A percentile compares a stretch with the other conserved stretches of the same genome.
These are phyloP conservation scores for Schoenoplectus triqueter DNA, from an alignment of 202 grass and related monocot species.

Conservation along the genomic window DNA sequence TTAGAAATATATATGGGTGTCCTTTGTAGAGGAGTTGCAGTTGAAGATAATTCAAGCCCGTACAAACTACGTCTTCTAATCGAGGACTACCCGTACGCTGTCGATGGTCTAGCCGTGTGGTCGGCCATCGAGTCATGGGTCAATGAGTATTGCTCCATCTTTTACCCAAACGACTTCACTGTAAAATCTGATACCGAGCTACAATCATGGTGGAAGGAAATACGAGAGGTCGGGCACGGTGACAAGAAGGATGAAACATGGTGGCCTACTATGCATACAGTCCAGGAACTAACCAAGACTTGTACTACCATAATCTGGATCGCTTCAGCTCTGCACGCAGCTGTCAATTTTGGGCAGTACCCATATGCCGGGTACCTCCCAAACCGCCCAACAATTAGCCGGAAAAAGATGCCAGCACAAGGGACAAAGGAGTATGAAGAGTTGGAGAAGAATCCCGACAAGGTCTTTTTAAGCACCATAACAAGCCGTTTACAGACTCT, in stretches of 20 bases:
- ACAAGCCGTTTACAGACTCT: constrained; percentile 47
- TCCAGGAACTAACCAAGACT: constrained; percentile 36
- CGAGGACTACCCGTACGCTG: constrained; percentile 65
- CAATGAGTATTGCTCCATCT: constrained; percentile 41
- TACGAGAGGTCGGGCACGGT: constrained; percentile 42
- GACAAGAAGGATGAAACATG: constrained; percentile 48
- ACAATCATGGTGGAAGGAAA: constrained; percentile 57
- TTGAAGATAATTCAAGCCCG: constrained; percentile 45
- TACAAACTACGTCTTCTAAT: constrained; percentile 43
- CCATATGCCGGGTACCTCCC: constrained; percentile 57
- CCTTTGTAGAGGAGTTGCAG: constrained; percentile 47
- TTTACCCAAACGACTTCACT: constrained; percentile 35
- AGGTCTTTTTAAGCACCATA: constrained; percentile 42
- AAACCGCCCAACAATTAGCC: constrained; percentile 51
- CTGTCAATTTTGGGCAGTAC: constrained; percentile 67
- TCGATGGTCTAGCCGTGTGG: constrained; percentile 51
- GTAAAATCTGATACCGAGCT: constrained; percentile 47
- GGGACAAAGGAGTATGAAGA: constrained; percentile 43
- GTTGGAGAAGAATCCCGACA: constrained; percentile 35
- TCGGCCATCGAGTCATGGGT: constrained; percentile 52
- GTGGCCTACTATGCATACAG: constrained; percentile 48
- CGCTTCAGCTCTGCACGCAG: constrained; percentile 51
- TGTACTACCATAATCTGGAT: constrained; percentile 53
- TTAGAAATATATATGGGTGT: not conserved
- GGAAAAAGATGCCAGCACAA: constrained; percentile 43